Evolutionary conservation across 2,329 filamentous ascomycete species (phyloP).

Genomic region (Aureobasidium melanogenum): DNA sequence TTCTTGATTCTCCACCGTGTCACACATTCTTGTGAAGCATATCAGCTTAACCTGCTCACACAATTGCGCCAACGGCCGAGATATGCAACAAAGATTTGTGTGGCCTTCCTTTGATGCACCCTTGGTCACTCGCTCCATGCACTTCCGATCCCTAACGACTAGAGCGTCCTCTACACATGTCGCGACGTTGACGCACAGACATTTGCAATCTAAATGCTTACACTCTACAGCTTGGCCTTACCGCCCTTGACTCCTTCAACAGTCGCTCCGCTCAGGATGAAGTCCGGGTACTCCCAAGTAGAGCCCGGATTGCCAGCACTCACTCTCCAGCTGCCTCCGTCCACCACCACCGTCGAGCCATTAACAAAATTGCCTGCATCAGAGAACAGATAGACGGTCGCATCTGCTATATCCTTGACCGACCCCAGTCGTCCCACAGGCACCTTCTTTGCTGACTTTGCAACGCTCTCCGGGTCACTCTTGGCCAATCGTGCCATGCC

Average conservation of each 20-base stretch:
- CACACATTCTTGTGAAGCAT: not conserved
- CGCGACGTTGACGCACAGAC: conserved; percentile 2
- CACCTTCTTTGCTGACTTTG: conserved; percentile 35
- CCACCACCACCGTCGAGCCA: conserved; percentile 67
- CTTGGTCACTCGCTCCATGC: not conserved
- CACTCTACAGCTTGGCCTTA: conserved; percentile 41
- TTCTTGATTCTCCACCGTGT: not conserved
- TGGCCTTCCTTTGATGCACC: not conserved
- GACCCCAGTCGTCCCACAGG: conserved; percentile 70
- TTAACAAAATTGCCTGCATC: conserved; percentile 81
- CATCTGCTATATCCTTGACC: conserved; percentile 83
- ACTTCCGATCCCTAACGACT: not conserved
- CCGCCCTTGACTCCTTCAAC: conserved; percentile 53
- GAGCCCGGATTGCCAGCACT: conserved; percentile 28
- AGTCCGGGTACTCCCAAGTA: conserved; percentile 47
- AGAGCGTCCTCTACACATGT: not conserved
- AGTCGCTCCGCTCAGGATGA: conserved; percentile 44
- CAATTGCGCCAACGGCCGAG: not conserved
- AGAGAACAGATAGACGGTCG: conserved; percentile 81
- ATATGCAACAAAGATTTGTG: not conserved
- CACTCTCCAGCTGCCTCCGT: conserved; percentile 45
- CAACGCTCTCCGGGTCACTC: conserved; percentile 24
- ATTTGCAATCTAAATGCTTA: conserved; percentile 19
- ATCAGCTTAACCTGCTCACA: not conserved
- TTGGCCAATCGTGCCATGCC: conserved; percentile 38